Evolutionary conservation across 1,284 basidiomycete genomes (phyloP).

Genomic region (Trichosporon sp.): DNA sequence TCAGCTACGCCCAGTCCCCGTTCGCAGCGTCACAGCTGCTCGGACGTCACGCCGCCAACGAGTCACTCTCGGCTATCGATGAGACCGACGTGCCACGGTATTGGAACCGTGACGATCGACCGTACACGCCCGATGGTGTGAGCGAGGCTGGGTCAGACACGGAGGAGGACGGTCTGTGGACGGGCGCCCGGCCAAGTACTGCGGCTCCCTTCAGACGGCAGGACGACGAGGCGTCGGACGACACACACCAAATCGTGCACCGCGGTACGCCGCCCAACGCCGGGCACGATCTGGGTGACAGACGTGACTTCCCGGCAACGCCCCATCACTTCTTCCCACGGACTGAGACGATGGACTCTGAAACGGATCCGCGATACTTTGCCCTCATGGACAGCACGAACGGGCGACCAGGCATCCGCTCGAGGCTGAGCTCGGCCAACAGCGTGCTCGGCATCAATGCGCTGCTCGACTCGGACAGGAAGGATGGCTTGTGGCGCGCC

Average conservation of each 20-base stretch:
- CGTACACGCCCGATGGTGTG: conserved; percentile 35
- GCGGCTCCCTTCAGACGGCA: conserved; percentile 77
- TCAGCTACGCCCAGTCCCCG: conserved; percentile 62
- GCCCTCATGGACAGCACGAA: conserved; percentile 3
- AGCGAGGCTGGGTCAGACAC: conserved; percentile 39
- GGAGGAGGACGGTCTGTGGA: conserved; percentile 52
- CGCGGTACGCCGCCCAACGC: background rate
- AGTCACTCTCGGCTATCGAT: conserved; percentile 43
- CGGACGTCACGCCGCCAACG: conserved; percentile 43
- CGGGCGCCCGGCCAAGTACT: conserved; percentile 42
- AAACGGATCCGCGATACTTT: conserved; percentile 12
- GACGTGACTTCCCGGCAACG: conserved; percentile 15
- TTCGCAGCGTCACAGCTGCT: conserved; percentile 84
- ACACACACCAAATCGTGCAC: conserved; percentile 13
- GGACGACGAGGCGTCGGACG: conserved; percentile 54
- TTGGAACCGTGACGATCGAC: conserved; percentile 30
- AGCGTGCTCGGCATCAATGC: conserved; percentile 42
- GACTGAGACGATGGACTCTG: conserved; percentile 36
- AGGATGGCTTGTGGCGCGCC: conserved; percentile 45
- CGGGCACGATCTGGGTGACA: background rate
- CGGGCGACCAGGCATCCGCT: conserved; percentile 29
- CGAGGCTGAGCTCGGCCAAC: conserved; percentile 34
- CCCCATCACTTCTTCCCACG: conserved; percentile 35
- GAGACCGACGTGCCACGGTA: conserved; percentile 33
- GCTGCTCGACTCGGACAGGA: conserved; percentile 40